Base-by-base conservation (phyloP, 495 filamentous ascomycete species). In the Umbilicaria muhlenbergii region DNA sequence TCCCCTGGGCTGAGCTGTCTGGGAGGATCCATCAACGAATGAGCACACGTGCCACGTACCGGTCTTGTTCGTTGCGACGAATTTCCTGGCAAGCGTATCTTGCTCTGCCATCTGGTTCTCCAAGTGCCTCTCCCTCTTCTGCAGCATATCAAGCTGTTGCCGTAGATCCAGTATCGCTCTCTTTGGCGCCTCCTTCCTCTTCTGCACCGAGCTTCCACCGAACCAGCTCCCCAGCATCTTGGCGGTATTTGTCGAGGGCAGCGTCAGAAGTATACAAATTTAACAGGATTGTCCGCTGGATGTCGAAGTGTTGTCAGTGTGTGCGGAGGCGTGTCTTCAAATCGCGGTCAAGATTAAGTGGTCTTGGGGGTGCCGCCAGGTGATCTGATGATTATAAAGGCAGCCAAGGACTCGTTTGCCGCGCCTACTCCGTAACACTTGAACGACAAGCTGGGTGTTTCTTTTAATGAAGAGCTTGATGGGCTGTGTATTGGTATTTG, bases 31-130 rank as follows among this genome's bases (percentile, higher is more conserved):
- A 28, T 28, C 24, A 28, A 28, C 1, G 8, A 28, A 28, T 28
- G 5, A 28, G 24, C 6, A 35, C 45, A 44, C 24, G 47, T 52
- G 31, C 14, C 32, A 68, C 79, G 37, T 72, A 93, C 88, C 81
- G 49, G 73, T 86, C 65, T 94, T 94, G 70, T 99, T 96, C 34
- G 81, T 73, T 53, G 70, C 80, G 18, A 94, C 78, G 50, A 88
- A 77, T 70, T 94, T 94, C 64, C 83, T 72, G n/a, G 91, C 92
- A 47, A 88, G 71, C 33, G 74, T 70, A 58, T 96, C 91, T 59
- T 99, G 91, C 62, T 96, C 87, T 13, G 79, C 78, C 66, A 95
- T 93, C 67, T 91, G 87, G 48, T 72, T 78, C 60, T 88, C 82
- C 36, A 95, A 66, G 57, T 96, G 86, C 57, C 73, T 80, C 67